These are phyloP conservation scores for Paramyrothecium roridum DNA, from an alignment of 2,329 filamentous ascomycete genomes.

Conservation along the genomic window DNA sequence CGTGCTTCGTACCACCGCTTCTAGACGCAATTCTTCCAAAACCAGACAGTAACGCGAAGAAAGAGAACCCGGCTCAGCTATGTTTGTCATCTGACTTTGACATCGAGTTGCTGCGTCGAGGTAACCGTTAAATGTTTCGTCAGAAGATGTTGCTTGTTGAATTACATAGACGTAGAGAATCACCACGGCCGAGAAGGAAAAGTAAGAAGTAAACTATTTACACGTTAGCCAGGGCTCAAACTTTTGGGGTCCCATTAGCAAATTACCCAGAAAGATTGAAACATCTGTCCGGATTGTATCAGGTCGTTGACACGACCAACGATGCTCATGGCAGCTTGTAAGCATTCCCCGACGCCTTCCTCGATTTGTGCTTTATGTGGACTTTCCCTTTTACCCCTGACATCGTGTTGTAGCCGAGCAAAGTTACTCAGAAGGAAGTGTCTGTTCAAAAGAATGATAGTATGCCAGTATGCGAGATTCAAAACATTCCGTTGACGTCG, in stretches of 20 bases:
- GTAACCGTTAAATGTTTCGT: slow-evolving; percentile 13
- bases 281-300: slow-evolving; percentile 16
- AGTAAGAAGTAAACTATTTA: slow-evolving; percentile 16
- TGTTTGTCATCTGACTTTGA: slow-evolving; percentile 16
- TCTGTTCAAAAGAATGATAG: slow-evolving; percentile 34
- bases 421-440: slow-evolving; percentile 34
- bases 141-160: slow-evolving; percentile 15
- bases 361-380: slow-evolving; percentile 1
- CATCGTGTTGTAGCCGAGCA: slow-evolving; percentile 10
- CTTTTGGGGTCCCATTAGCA: too few relatives aligned
- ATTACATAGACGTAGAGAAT: slow-evolving; percentile 21
- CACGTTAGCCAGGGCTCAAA: slow-evolving; percentile 8
- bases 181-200: slow-evolving; percentile 19
- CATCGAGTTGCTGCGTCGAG: slow-evolving; percentile 14
- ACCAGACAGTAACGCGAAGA: slow-evolving; percentile 18
- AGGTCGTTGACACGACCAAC: slow-evolving; percentile 17
- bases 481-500: slow-evolving; percentile 38
- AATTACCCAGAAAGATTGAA: slow-evolving; percentile 14
- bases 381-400: slow-evolving; percentile 2
- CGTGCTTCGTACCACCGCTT: not conserved
- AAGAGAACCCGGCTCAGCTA: slow-evolving; percentile 16
- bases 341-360: slow-evolving; percentile 15
- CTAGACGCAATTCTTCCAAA: slow-evolving; percentile 15
- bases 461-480: slow-evolving; percentile 39
- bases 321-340: slow-evolving; percentile 15